Conservation (phyloP, 768 basidiomycete species). For the Calocybe cyanea region DNA sequence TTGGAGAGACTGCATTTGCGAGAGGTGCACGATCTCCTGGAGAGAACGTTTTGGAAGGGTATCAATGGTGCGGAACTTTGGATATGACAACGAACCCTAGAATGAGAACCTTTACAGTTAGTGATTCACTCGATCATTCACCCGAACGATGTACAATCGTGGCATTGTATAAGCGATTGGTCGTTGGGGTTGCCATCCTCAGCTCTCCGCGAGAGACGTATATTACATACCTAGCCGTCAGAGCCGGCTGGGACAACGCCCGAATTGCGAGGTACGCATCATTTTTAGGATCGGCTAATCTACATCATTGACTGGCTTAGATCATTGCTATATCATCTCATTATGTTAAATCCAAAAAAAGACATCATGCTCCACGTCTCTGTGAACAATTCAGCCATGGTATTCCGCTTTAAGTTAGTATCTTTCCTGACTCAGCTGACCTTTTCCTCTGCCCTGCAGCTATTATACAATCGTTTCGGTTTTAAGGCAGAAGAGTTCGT, state of each 20-base stretch:
- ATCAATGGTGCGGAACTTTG: conserved; percentile 57
- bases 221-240: conserved; percentile 78
- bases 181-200: conserved; percentile 70
- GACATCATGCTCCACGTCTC: conserved; percentile 85
- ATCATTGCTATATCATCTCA: conserved; percentile 75
- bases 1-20: conserved; percentile 56
- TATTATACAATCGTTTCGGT: conserved; percentile 82
- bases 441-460: conserved; percentile 32
- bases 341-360: conserved; percentile 63
- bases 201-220: conserved; percentile 80
- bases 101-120: conserved; percentile 40
- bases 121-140: conserved; percentile 61
- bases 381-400: conserved; percentile 78
- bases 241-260: conserved; percentile 75
- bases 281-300: conserved; percentile 7
- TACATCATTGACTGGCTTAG: conserved; percentile 30
- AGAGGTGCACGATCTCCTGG: conserved; percentile 71
- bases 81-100: not conserved
- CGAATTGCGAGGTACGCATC: conserved; percentile 65
- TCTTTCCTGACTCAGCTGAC: not conserved
- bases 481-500: conserved; percentile 87
- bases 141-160: conserved; percentile 77
- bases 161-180: conserved; percentile 64
- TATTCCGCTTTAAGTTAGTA: conserved; percentile 23
- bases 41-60: conserved; percentile 70